Evolutionary conservation across 2,329 filamentous ascomycete species (phyloP), one percentile per base, ranked within the genome.

Genomic region (Hypoxylon sp.): DNA sequence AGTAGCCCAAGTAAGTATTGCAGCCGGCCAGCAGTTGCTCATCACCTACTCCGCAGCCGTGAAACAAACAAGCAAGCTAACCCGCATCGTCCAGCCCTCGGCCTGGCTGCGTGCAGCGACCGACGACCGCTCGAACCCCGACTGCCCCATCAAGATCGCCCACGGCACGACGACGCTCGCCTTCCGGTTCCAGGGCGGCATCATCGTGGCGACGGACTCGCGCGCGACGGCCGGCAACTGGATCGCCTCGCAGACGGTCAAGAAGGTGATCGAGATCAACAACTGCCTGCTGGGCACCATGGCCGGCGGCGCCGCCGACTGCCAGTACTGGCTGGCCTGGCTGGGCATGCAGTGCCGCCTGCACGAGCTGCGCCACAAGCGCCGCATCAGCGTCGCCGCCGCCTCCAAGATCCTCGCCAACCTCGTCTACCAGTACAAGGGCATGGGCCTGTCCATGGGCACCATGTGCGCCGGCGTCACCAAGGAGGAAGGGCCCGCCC

Each of bases 181-280:
- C 68, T 99, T 99, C 87, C 90, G 94, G 77, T 99, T 98, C 86
- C 89, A 98, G 82, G 94, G 94, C 74, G 95, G 95, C 77, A 98
- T 99, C 81, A 96, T 99, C 76, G 94, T 99, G 54, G 94, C 94
- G 56, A 99, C 95, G 62, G 95, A 99, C 82, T 99, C 95, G 64
- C 89, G 95, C 82, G 95, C 95, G 64, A 97, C 95, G 49, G 94
- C 95, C 28, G 95, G 95, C 75, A 96, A 95, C 87, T 99, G 95
- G 95, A 99, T 99, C 81, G 95, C 95, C 70, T 97, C 92, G 82
- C 95, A 99, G 86, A 99, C 95, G 56, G 95, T 99, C 77, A 99
- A 99, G 89, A 99, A 99, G 87, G 95, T 99, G 72, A 98, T 99
- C 77, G 93, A 97, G 86, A 97, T 97, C 85, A 97, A 97, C 84